Base-by-base conservation (phyloP, 495 filamentous ascomycete species). In the Trichoderma asperelloides region DNA sequence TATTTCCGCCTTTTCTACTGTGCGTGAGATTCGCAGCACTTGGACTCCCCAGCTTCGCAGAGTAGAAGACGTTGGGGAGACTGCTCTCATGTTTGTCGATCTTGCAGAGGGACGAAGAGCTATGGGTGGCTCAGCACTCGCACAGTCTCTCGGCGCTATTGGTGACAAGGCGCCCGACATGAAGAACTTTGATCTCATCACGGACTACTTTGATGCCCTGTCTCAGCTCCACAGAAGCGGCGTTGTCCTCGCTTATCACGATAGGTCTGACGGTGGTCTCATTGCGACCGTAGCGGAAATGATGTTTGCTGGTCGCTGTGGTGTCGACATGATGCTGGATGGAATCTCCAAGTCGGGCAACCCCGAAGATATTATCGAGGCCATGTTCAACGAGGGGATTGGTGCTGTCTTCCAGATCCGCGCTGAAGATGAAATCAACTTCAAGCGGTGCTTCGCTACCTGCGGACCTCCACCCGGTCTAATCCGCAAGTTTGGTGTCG, bases 281-380 rank as follows among this genome's bases (percentile, higher is more conserved):
- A 86, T 98, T 71, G 97, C 94, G 15, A 92, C 94, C 9, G 81
- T 98, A 13, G 90, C 87, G 13, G 95, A 98, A 76, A 98, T 98
- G 95, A 96, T 96, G 87, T 97, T 98, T 72, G 95, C 95, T 13
- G 95, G 95, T 33, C 88, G 95, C 55, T 96, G 93, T 71, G 96
- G 96, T 68, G 85, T 91, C 28, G 88, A 94, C 65, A 80, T 98
- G 47, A 89, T 91, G 84, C 78, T 97, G 68, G 93, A 96, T 74
- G 84, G 81, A 51, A 81, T 96, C 62, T 72, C 84, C 1, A 76
- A 77, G 25, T 83, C 79, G 23, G 80, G 78, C 65, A 81, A 88
- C 62, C 77, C 87, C 25, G 75, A 80, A 15, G 85, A 90, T 72
- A 74, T 96, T 62, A 77, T 96, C 3, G 86, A 89, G 65, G 84